Conservation (phyloP, 441 rosid species). For the Cnidoscolus chayamansa region DNA sequence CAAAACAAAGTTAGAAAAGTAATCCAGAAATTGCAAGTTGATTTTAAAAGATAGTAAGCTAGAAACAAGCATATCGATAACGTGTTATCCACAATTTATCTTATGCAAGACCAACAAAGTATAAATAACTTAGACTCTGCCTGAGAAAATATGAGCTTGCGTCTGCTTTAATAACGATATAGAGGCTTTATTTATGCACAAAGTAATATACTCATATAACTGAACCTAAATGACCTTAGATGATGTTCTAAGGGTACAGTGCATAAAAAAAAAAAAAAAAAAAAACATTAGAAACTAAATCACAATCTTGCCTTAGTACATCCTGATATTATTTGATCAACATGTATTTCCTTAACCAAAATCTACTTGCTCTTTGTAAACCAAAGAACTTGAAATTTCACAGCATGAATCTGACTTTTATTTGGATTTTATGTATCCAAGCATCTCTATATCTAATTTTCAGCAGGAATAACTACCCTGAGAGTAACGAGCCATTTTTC, state of each 20-base stretch:
- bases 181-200: background rate
- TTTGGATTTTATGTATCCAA: background rate
- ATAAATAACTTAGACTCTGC: slow-evolving; percentile 4
- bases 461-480: background rate
- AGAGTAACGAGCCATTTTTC: background rate
- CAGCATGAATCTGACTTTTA: background rate
- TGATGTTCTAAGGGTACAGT: background rate
- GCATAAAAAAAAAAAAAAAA: slow-evolving; percentile 1
- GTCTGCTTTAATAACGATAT: slow-evolving; percentile 5
- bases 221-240: background rate
- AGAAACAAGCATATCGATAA: background rate
- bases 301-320: background rate
- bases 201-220: background rate
- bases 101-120: background rate
- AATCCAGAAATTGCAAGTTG: slow-evolving; percentile 21
- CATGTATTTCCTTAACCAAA: too few relatives aligned
- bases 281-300: background rate
- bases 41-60: slow-evolving; percentile 8
- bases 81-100: background rate
- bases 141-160: background rate
- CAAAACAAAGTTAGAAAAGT: slow-evolving; percentile 20
- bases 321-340: background rate
- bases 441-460: slow-evolving; percentile 5
- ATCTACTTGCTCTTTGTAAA: background rate
- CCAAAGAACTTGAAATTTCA: background rate